phyloP scores from a whole-genome alignment of 805 yeast genomes.

The Saccharomycopsis sp. region DNA sequence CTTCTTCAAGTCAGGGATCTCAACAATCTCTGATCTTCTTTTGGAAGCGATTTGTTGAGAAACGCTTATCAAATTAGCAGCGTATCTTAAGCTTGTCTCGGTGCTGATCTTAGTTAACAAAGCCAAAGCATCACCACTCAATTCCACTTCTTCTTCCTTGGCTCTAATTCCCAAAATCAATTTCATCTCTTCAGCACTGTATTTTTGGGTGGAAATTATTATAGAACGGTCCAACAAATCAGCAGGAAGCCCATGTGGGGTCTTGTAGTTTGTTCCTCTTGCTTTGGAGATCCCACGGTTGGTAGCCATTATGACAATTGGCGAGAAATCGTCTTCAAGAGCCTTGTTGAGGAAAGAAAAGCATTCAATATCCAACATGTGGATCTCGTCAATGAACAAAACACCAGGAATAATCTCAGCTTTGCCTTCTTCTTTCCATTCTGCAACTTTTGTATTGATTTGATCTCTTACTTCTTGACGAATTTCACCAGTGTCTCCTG shows the following conservation, averaged over 20 bases:
- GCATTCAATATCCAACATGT: constrained; percentile 95
- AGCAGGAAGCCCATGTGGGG: constrained; percentile 96
- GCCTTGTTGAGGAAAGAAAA: constrained; percentile 95
- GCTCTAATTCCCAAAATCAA: constrained; percentile 85
- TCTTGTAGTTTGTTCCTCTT: constrained; percentile 85
- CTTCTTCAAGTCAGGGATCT: constrained; percentile 76
- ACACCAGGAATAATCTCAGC: constrained; percentile 98
- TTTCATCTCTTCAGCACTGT: constrained; percentile 74
- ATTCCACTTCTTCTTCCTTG: constrained; percentile 86
- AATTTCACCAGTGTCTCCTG: constrained; percentile 97
- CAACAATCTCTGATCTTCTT: constrained; percentile 65
- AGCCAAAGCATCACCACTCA: constrained; percentile 74
- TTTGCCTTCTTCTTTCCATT: constrained; percentile 98
- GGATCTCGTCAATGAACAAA: constrained; percentile 93
- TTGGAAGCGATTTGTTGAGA: constrained; percentile 79
- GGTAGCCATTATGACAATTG: constrained; percentile 96
- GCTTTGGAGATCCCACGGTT: constrained; percentile 92
- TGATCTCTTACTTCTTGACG: constrained; percentile 93
- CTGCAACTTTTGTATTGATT: constrained; percentile 92
- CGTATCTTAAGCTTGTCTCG: constrained; percentile 87
- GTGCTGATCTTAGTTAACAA: constrained; percentile 81
- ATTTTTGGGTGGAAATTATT: constrained; percentile 77
- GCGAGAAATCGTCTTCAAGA: constrained; percentile 91
- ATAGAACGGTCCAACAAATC: constrained; percentile 91
- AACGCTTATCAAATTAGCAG: constrained; percentile 83